A percentile compares a stretch with the other conserved stretches of the same genome.
These are phyloP conservation scores for Xylariaceae sp. DNA, from an alignment of 2,329 filamentous ascomycete species.

Conservation along the genomic window DNA sequence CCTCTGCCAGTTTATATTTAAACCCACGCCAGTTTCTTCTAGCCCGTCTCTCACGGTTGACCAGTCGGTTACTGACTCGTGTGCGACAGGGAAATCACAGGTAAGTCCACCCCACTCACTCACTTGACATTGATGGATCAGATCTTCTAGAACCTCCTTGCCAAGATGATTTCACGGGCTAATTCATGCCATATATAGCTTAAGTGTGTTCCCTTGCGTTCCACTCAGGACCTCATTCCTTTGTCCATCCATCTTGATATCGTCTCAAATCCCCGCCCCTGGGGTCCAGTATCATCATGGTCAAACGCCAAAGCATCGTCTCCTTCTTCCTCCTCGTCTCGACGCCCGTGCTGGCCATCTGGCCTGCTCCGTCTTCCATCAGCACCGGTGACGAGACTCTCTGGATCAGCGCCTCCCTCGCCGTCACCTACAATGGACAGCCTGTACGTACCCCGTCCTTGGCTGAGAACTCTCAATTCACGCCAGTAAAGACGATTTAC, in stretches of 20 bases:
- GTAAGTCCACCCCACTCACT: background rate
- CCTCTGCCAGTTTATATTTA: background rate
- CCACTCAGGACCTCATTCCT: conserved; percentile 3
- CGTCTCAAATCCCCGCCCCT: conserved; percentile 12
- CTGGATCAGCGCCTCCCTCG: conserved; percentile 48
- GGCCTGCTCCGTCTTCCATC: conserved; percentile 50
- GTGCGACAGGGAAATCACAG: background rate
- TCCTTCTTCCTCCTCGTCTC: conserved; percentile 38
- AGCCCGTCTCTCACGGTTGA: background rate
- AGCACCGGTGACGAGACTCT: conserved; percentile 48
- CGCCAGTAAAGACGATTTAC: conserved; percentile 28
- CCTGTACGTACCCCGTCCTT: conserved; percentile 40
- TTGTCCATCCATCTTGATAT: conserved; percentile 13
- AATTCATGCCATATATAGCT: too few species aligned
- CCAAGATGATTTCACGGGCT: too few species aligned
- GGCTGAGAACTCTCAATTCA: background rate
- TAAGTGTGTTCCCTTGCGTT: background rate
- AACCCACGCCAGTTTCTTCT: background rate
- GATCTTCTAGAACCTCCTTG: too few species aligned
- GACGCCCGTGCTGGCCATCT: conserved; percentile 46
- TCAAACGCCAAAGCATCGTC: conserved; percentile 24
- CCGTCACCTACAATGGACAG: conserved; percentile 55
- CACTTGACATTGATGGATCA: background rate
- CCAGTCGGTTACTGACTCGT: background rate
- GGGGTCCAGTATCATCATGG: conserved; percentile 18